Conservation (phyloP, 345 rosid genomes). For the Arabis hirsuta region DNA sequence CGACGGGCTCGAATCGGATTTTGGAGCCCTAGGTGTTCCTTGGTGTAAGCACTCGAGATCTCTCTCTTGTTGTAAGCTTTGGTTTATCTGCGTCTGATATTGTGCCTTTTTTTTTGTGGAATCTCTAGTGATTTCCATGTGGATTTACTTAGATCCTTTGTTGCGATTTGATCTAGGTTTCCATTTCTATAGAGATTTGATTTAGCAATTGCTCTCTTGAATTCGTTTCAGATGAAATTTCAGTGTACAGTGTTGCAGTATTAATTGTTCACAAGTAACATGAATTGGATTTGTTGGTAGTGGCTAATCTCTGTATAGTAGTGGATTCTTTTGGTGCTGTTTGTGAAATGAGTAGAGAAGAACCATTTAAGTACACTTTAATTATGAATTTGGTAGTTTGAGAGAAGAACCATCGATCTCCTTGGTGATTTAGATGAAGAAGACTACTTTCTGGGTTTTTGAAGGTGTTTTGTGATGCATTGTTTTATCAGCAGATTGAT, state of each 20-base stretch:
- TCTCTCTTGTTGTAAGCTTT: not conserved
- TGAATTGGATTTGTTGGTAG: constrained; percentile 5
- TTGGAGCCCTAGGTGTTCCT: constrained; percentile 95
- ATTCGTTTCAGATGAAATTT: constrained; percentile 6
- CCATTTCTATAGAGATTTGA: not conserved
- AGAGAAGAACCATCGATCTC: not conserved
- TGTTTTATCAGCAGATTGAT: not conserved
- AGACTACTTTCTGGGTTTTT: not conserved
- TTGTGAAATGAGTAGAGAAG: constrained; percentile 13
- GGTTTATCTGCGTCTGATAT: not conserved
- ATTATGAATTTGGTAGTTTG: constrained; percentile 8
- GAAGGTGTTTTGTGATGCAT: not conserved
- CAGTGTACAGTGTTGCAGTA: not conserved
- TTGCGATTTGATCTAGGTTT: constrained; percentile 36
- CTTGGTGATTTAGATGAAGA: not conserved
- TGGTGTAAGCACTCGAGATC: constrained; percentile 79
- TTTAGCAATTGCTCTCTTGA: not conserved
- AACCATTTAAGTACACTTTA: constrained; percentile 6
- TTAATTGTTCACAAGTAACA: not conserved
- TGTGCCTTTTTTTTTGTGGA: not conserved
- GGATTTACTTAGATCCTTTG: constrained; percentile 9
- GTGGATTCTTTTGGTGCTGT: not conserved
- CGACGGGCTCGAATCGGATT: constrained; percentile 85
- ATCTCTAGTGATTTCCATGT: constrained; percentile 16
- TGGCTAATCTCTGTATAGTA: constrained; percentile 10